Evolutionary conservation across 1,284 basidiomycete genomes (phyloP), one percentile per base, ranked within the genome.

Genomic region (Cutaneotrichosporon sp.): DNA sequence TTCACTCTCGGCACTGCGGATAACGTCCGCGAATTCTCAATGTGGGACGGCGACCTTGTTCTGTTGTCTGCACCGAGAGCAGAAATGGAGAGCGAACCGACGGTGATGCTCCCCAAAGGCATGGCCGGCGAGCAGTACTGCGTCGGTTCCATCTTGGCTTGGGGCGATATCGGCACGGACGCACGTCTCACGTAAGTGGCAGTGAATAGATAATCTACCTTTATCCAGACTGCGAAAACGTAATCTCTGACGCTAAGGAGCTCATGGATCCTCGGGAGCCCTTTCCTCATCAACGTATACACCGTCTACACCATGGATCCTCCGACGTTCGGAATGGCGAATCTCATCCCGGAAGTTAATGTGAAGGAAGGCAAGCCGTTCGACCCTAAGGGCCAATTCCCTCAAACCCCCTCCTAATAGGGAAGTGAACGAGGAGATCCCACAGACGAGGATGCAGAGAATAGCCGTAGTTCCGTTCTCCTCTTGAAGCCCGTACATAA

Each of bases 221-320:
- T n/a, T n/a, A n/a, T n/a, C n/a, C n/a, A n/a, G n/a, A n/a, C n/a
- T n/a, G n/a, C n/a, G n/a, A n/a, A n/a, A n/a, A n/a, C n/a, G n/a
- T n/a, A n/a, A n/a, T n/a, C n/a, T n/a, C n/a, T n/a, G n/a, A n/a
- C n/a, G n/a, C n/a, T n/a, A n/a, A n/a, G n/a, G n/a, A n/a, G n/a
- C n/a, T n/a, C n/a, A n/a, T 96, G 90, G 72, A 66, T 74, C 45
- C 63, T 75, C 5, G 74, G 74, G 6, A 70, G 67, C 52, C 66
- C 71, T 19, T 69, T 68, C 31, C 43, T 80, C 79, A 96, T 93
- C 81, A 93, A 92, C 65, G 88, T 90, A 0, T 94, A 91, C 75
- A 84, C 87, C 0, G 86, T 90, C 6, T 93, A 85, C 77, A 81
- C 87, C 31, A 85, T 83, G 59, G 72, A 77, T 17, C 87, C 89